Base-by-base conservation (phyloP, 2,329 filamentous ascomycete genomes). In the Alternaria hordeiaustralica region DNA sequence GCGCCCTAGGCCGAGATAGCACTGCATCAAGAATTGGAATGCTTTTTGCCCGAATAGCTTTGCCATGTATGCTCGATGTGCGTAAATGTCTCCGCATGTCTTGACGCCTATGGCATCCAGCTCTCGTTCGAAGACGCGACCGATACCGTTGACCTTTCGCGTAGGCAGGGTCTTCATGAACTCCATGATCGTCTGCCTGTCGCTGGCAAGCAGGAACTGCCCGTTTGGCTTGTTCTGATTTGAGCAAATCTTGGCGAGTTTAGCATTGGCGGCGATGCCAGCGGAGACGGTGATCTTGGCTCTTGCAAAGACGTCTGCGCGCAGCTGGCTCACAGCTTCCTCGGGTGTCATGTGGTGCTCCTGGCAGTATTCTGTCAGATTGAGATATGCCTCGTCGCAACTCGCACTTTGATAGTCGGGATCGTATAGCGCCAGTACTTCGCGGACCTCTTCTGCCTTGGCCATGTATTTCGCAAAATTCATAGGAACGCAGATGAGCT, bases 221-320 rank as follows among this genome's bases (percentile, higher is more conserved):
- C 96, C 96, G 71, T 99, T 97, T 0, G 96, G 96, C 76, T 99
- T 99, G 80, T 98, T 97, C 78, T 91, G 88, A 76, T 99, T 97
- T 18, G 93, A 97, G 72, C 92, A 93, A 30, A 99, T 97, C 80
- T 99, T 99, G 28, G 96, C 95, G 13, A 99, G 85, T 75, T 94
- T 95, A 0, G 94, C 90, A 78, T 99, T 99, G 2, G 93, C 92
- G 1, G 94, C 95, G 64, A 99, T 97, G 1, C 96, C 96, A 1
- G 95, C 96, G 15, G 94, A 97, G 4, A 99, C 90, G 0, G 94
- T 97, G 60, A 99, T 90, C 43, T 90, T 89, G 0, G 93, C 91
- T 72, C 87, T 89, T 64, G 92, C 87, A 41, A 91, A 85, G 1
- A 99, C 88, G 73, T 97, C 89, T 11, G 85, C 84, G 10, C 96